Base-by-base conservation (phyloP, 2,329 filamentous ascomycete genomes). In the Exophiala viscosa region DNA sequence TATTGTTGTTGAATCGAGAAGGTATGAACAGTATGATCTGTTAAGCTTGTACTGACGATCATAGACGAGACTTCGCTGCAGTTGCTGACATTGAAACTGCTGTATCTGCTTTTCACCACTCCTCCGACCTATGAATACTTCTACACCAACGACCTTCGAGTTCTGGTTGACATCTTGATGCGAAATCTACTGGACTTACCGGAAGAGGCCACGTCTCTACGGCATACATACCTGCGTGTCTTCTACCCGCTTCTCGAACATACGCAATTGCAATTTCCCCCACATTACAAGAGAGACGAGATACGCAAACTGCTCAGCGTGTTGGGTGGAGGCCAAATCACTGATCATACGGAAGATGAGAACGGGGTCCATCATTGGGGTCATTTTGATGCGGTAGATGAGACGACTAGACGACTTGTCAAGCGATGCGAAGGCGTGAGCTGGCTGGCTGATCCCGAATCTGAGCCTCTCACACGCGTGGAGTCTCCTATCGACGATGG, bases 121-220 rank as follows among this genome's bases (percentile, higher is more conserved):
- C 84, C 84, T 51, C 82, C 87, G 13, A 99, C 93, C 0, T 90
- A 93, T 69, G 93, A 99, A 72, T 99, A 97, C 71, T 99, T 99
- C 67, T 99, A 97, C 70, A 96, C 90, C 23, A 99, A 99, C 67
- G 93, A 99, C 66, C 78, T 99, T 28, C 88, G 90, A 53, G 93
- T 99, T 3, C 81, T 99, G 13, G 79, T 97, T 42, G 93, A 99
- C 66, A 93, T 99, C 59, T 90, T 99, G 53, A 89, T 99, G 55
- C 88, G 93, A 39, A 99, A 99, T 65, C 77, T 99, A n/a, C 84
- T 97, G 64, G 93, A 99, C 67, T 77, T 99, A 7, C 93, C 95
- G 0, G 86, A 92, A 64, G 92, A 96, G 67, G 84, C 76, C 9
- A 63, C 68, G 11, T 74, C 82, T 2, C 75, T 99, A 52, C 83